phyloP scores from a whole-genome alignment of 1,284 basidiomycete species.

The Ustilago crameri region DNA sequence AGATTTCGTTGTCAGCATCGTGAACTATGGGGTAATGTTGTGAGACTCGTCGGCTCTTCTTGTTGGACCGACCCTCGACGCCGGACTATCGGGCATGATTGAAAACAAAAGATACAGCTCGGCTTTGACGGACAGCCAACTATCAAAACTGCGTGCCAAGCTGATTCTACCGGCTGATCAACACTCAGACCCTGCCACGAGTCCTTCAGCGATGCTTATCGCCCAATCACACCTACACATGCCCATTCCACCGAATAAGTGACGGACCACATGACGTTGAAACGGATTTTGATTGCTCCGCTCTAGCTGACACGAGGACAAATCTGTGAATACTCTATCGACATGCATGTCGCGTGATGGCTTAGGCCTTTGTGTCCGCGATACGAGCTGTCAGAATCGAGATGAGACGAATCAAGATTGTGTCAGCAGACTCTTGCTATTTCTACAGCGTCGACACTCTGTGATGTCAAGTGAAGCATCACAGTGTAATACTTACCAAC shows the following conservation, averaged over 20 bases:
- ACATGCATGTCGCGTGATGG: background rate
- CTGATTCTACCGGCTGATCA: background rate
- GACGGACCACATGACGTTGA: no score
- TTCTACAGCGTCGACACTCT: no score
- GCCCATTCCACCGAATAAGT: no score
- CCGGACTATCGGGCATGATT: no score
- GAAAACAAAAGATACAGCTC: background rate
- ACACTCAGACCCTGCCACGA: background rate
- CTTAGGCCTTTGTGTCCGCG: conserved; percentile 23
- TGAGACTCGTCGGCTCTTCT: no score
- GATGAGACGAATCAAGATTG: no score
- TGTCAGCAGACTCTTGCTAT: no score
- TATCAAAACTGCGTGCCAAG: background rate
- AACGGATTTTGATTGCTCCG: no score
- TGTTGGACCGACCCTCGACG: no score
- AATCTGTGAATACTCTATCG: background rate
- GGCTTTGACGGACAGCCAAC: conserved; percentile 4
- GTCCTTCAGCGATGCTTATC: background rate
- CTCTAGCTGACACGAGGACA: background rate
- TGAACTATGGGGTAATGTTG: no score
- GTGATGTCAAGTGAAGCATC: no score
- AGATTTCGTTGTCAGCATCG: no score
- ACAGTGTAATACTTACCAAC: conserved; percentile 57
- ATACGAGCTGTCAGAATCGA: conserved; percentile 17
- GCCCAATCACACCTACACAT: background rate